Percentiles rank a stretch among this genome's conserved stretches.
These are phyloP conservation scores for Notholithocarpus densiflorus DNA, from an alignment of 306 rosid species.

Conservation along the genomic window DNA sequence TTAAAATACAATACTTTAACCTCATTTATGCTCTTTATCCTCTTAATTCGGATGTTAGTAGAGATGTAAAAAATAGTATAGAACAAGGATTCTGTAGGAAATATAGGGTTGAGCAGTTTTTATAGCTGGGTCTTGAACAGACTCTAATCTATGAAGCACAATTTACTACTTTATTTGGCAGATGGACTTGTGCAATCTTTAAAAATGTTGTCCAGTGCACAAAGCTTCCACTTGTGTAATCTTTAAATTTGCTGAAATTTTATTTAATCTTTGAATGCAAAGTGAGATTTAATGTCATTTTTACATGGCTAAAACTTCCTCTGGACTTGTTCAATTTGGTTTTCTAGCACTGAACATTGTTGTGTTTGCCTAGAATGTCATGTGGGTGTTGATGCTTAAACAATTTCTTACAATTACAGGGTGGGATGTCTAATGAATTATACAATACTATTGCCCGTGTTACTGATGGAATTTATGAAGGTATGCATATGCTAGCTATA, in stretches of 20 bases:
- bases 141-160: not conserved
- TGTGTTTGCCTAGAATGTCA: conserved; percentile 12
- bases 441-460: conserved; percentile 92
- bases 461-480: conserved; percentile 95
- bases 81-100: not conserved
- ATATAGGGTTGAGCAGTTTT: not conserved
- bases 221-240: too few relatives aligned
- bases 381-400: conserved; percentile 4
- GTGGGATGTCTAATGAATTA: conserved; percentile 99
- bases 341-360: not conserved
- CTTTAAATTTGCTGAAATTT: not conserved
- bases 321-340: not conserved
- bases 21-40: not conserved
- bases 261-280: not conserved
- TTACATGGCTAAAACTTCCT: not conserved
- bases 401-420: conserved; percentile 51
- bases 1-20: not conserved
- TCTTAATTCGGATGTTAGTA: not conserved
- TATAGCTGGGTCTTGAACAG: not conserved
- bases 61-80: not conserved
- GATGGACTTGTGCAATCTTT: not conserved
- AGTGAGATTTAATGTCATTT: not conserved
- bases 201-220: not conserved
- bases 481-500: conserved; percentile 32
- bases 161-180: not conserved